A percentile compares a stretch with the other conserved stretches of the same genome.
phyloP scores from a whole-genome alignment of 257 asterid species.

The Penstemon barbatus region DNA sequence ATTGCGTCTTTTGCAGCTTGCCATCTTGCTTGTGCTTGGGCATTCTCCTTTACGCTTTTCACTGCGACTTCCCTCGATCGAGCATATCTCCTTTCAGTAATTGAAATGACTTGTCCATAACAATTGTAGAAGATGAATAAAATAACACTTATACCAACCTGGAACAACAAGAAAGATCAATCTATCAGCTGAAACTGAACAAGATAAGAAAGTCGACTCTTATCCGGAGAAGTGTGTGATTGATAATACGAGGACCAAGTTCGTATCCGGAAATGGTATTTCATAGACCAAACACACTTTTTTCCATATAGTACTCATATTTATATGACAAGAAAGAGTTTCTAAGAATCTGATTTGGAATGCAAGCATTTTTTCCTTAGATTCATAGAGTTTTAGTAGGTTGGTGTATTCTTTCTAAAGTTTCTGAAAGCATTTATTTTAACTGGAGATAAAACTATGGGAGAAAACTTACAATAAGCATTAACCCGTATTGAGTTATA shows the following conservation, averaged over 20 bases:
- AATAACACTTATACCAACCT: conserved; percentile 65
- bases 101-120: conserved; percentile 59
- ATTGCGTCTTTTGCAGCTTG: conserved; percentile 64
- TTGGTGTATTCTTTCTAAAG: not conserved
- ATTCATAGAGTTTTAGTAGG: too few relatives aligned
- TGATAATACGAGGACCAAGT: not conserved
- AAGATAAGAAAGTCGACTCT: not conserved
- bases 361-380: too few relatives aligned
- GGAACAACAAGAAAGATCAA: conserved; percentile 17
- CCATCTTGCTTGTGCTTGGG: conserved; percentile 79
- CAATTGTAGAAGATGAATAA: conserved; percentile 70
- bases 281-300: too few relatives aligned
- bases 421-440: not conserved
- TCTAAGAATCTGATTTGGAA: not conserved
- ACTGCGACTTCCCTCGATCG: conserved; percentile 86
- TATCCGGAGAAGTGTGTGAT: not conserved
- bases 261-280: too few relatives aligned
- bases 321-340: not conserved
- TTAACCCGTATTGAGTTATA: conserved; percentile 67
- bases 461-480: conserved; percentile 69
- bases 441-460: not conserved
- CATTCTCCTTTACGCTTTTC: conserved; percentile 63
- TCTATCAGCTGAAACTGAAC: not conserved
- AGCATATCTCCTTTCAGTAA: conserved; percentile 63
- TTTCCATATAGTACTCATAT: not conserved